Evolutionary conservation across 768 basidiomycete species (phyloP), one percentile per base, ranked within the genome.

Genomic region (Mycena capillaripes): DNA sequence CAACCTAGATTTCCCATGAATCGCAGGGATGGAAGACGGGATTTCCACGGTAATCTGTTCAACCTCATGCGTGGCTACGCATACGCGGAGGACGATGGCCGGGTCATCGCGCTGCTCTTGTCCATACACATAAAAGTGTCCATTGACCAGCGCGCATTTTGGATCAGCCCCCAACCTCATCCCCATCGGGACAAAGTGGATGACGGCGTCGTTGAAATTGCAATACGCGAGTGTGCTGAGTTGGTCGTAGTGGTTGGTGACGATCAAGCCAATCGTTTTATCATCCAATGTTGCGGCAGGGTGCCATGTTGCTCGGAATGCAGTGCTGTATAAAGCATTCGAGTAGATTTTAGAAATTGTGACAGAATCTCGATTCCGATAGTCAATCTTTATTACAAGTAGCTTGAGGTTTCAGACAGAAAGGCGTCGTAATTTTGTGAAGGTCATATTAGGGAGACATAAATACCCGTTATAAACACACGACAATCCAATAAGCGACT

Each of bases 171-270:
- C 70, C 23, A 59, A 1, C 10, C 48, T 44, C 21, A 32, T 12
- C 10, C 40, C 44, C 21, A 71, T 44, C n/a, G 30, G 55, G 32
- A 71, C 56, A 12, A 32, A 14, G 11, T 50, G 42, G 8, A 56
- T 57, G 48, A 52, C n/a, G 16, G 12, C 9, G 42, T 52, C 63
- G 34, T 59, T 19, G n/a, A 65, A 61, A 8, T 42, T 5, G 38
- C 56, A 59, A 27, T 71, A 66, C 6, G 60, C 44, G 5, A 71
- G 70, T 11, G 60, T 32, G 19, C 56, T 32, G 1, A 55, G 25
- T 2, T 58, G n/a, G 42, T 56, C 57, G 42, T 17, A 21, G 4
- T 1, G 10, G 30, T 48, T 46, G 25, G 44, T 46, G 57, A 56
- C 59, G 23, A 60, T 34, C 46, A 60, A 38, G 11, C 63, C 63